Conservation (phyloP, 2,329 filamentous ascomycete species). For the Bimuria novae-zelandiae region DNA sequence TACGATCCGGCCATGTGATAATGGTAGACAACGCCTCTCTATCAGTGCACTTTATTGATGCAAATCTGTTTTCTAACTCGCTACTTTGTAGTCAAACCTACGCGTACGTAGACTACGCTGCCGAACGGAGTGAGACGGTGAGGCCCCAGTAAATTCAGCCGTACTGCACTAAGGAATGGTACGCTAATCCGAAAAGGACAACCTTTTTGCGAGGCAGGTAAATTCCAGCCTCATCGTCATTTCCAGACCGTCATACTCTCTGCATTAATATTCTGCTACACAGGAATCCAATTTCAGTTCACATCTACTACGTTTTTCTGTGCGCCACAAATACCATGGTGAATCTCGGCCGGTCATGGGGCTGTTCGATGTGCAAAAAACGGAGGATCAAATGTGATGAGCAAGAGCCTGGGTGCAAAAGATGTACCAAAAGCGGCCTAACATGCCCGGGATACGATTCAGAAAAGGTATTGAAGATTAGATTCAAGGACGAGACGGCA, state of each 20-base stretch:
- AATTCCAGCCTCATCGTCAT: neutral
- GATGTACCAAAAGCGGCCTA: conserved; percentile 6
- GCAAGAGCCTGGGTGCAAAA: conserved; percentile 7
- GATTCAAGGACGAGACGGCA: conserved; percentile 10
- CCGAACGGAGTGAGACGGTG: neutral
- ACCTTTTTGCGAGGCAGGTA: neutral
- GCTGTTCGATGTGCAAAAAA: conserved; percentile 5
- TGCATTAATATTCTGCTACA: neutral
- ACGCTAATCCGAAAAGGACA: neutral
- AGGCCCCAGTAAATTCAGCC: neutral
- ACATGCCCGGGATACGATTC: conserved; percentile 8
- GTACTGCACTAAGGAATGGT: neutral
- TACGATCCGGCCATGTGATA: too few species aligned
- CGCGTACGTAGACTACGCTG: neutral
- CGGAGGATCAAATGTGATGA: conserved; percentile 9
- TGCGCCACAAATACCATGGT: neutral
- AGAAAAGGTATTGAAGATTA: conserved; percentile 1
- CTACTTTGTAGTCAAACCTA: too few species aligned
- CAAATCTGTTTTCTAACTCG: too few species aligned
- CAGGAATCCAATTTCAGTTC: too few species aligned
- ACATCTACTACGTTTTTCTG: neutral
- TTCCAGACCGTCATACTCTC: neutral
- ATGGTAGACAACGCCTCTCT: too few species aligned
- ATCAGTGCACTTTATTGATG: too few species aligned
- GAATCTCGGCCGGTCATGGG: conserved; percentile 2